Base-by-base conservation (phyloP, 1,284 basidiomycete genomes). In the Puccinia brachypodii region DNA sequence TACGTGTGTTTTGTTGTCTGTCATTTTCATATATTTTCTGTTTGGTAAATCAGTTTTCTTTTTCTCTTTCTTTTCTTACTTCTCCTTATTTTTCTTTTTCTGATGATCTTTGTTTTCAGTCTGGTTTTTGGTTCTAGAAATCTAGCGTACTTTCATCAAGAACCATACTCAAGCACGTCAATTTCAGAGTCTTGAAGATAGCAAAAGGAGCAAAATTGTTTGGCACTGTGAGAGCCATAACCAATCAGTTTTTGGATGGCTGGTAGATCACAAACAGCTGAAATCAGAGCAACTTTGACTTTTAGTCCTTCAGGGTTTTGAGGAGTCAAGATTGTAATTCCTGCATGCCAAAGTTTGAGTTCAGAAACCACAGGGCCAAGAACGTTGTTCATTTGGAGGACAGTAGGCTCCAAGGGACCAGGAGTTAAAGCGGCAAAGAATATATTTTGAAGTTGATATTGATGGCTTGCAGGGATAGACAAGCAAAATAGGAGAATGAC, bases 361-460 rank as follows among this genome's bases (percentile, higher is more conserved):
- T 77, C 76, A 25, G 28, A n/a, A 38, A 77, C 62, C 22, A 78
- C 22, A 3, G 76, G 50, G 25, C 22, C 50, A 13, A 78, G 36
- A 31, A 71, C 22, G 11, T 79, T 79, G 50, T 79, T 79, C 44
- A 79, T 79, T n/a, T 71, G 76, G 4, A 79, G 36, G 22, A 79
- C 76, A 7, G 64, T 69, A 38, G 47, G 76, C 19, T 79, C 50
- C 14, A n/a, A 71, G 19, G 76, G 76, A 22, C 76, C 76, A 78
- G 76, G 76, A 14, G 76, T 78, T 53, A 79, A 25, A 0, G 31
- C 76, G 16, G 76, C 76, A 79, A 79, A 79, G 38, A 79, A 79
- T 0, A 79, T 31, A 22, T 79, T 79, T 16, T 79, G 64, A 16
- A 79, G 66, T 19, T 71, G 22, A 44, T 79, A 79, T 56, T 66